Conservation (phyloP, 495 filamentous ascomycete species). For the Aspergillus sclerotioniger region DNA sequence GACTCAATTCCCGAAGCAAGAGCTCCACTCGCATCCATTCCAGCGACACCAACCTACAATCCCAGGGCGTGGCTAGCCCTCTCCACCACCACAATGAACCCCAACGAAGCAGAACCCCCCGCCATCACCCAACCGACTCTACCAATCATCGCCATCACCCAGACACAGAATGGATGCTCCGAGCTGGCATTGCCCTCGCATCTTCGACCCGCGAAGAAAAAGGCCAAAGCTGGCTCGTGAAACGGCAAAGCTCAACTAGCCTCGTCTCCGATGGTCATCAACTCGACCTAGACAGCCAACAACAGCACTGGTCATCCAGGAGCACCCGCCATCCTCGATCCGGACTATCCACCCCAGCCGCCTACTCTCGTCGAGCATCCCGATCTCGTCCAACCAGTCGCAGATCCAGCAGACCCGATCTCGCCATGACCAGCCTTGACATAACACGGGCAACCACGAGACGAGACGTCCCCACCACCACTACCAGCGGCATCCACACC, state of each 20-base stretch:
- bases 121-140: slow-evolving; percentile 11
- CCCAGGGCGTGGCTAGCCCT: slow-evolving; percentile 21
- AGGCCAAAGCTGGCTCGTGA: slow-evolving; percentile 75
- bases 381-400: slow-evolving; percentile 35
- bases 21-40: slow-evolving; percentile 33
- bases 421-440: slow-evolving; percentile 36
- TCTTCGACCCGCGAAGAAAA: slow-evolving; percentile 71
- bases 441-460: slow-evolving; percentile 7
- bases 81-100: slow-evolving; percentile 16
- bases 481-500: slow-evolving; percentile 11
- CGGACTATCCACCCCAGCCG: slow-evolving; percentile 37
- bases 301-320: neutral
- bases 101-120: slow-evolving; percentile 18
- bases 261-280: slow-evolving; percentile 52
- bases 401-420: slow-evolving; percentile 33
- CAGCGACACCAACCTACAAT: slow-evolving; percentile 40
- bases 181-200: slow-evolving; percentile 69
- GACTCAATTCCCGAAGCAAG: slow-evolving; percentile 38
- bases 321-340: slow-evolving; percentile 32
- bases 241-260: slow-evolving; percentile 69
- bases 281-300: slow-evolving; percentile 19
- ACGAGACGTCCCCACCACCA: neutral
- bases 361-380: slow-evolving; percentile 30
- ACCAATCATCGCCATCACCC: slow-evolving; percentile 20
- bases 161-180: slow-evolving; percentile 72